Evolutionary conservation across 148 eudicot genomes (phyloP).

Genomic region (Salicornia ramosissima): DNA sequence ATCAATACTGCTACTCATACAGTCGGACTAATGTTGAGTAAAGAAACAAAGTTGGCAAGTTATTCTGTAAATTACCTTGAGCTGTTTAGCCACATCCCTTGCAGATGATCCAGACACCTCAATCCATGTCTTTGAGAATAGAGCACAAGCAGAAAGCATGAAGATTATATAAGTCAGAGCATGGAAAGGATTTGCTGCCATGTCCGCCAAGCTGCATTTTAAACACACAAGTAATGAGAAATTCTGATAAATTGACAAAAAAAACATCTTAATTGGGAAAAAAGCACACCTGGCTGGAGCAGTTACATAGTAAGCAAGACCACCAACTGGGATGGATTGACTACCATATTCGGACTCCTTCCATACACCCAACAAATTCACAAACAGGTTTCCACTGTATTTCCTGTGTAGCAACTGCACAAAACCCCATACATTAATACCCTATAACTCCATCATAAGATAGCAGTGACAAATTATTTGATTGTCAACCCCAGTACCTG

Average conservation of each 20-base stretch:
- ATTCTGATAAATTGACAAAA: background rate
- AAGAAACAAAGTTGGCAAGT: background rate
- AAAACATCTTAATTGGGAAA: background rate
- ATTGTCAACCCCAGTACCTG: constrained; percentile 42
- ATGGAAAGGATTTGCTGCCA: constrained; percentile 89
- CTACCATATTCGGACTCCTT: constrained; percentile 77
- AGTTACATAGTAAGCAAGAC: constrained; percentile 84
- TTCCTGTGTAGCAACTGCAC: constrained; percentile 64
- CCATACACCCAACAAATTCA: constrained; percentile 74
- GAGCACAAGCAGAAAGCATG: constrained; percentile 85
- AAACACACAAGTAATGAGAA: background rate
- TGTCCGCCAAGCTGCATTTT: constrained; percentile 70
- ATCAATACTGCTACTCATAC: too few relatives aligned
- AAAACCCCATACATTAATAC: background rate
- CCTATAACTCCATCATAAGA: background rate
- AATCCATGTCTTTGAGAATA: constrained; percentile 88
- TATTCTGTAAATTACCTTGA: constrained; percentile 44
- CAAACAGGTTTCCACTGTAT: constrained; percentile 69
- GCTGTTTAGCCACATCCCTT: constrained; percentile 84
- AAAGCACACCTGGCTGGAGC: constrained; percentile 68
- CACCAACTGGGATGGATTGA: constrained; percentile 84
- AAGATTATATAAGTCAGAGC: constrained; percentile 71
- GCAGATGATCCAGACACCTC: constrained; percentile 95
- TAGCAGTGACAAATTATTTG: too few relatives aligned
- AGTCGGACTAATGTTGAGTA: too few relatives aligned